phyloP scores from a whole-genome alignment of 345 rosid species.

The Murraya koenigii region DNA sequence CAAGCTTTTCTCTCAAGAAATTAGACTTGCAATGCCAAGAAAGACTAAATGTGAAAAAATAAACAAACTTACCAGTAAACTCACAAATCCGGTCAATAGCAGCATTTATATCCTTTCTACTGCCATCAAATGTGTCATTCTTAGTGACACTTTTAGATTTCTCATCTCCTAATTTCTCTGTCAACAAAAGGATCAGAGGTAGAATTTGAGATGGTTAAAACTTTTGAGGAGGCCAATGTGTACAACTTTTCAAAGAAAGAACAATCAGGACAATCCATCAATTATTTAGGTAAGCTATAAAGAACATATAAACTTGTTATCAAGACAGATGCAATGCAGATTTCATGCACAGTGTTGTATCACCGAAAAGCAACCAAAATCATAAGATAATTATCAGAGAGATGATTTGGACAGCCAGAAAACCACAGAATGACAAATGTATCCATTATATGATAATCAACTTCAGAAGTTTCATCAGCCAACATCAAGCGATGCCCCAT shows the following conservation, averaged over 20 bases:
- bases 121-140: conserved; percentile 83
- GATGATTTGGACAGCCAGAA: background rate
- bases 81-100: conserved; percentile 85
- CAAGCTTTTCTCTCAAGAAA: conserved; percentile 5
- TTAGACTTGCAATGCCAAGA: background rate
- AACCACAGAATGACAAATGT: background rate
- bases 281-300: background rate
- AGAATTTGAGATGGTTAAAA: background rate
- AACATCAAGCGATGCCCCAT: background rate
- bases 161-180: conserved; percentile 62
- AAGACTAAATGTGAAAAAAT: background rate
- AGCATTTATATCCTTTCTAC: conserved; percentile 83
- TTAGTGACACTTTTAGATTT: conserved; percentile 63
- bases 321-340: background rate
- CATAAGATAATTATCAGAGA: background rate
- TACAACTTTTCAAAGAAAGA: background rate
- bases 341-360: background rate
- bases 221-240: background rate
- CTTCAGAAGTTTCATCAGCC: background rate
- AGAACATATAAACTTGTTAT: background rate
- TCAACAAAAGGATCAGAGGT: conserved; percentile 9
- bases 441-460: background rate
- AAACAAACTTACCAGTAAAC: conserved; percentile 63
- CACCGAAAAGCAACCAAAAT: background rate
- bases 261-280: background rate